Evolutionary conservation across 2,329 filamentous ascomycete species (phyloP), one percentile per base, ranked within the genome.

Genomic region (Colletotrichum scovillei): DNA sequence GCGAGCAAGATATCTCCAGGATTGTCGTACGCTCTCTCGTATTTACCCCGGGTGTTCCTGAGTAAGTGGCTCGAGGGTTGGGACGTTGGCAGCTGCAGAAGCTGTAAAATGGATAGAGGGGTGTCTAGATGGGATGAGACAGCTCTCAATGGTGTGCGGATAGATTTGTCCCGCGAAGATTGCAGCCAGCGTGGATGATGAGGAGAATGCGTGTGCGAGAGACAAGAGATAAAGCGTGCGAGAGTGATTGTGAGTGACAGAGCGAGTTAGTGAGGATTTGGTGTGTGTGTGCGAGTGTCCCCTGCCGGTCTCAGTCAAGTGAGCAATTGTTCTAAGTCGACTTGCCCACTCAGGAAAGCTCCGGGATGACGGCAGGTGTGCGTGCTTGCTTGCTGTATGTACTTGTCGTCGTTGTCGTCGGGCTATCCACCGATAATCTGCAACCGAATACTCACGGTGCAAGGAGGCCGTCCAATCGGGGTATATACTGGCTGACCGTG

Each of bases 31-130:
- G 46, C 65, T 12, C 42, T 72, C 58, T 69, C 66, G 65, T 69
- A 46, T 63, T 59, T 63, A 32, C 12, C 32, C 35, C 42, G 59
- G 58, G 59, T 64, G 66, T 72, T 72, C 59, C 59, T 72, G 69
- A 72, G 69, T 69, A 59, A 69, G 66, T 69, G 69, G 26, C 69
- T n/a, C 26, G 55, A 38, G 35, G n/a, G 8, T 53, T 42, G 58
- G 11, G 52, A 67, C 53, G 69, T 72, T 72, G 69, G 59, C 69
- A 69, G 65, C 69, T 72, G 69, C 69, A 59, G 69, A 69, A 72
- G 64, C 52, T 72, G 49, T 63, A 57, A n/a, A 63, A 63, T 60
- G 30, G 30, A 32, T 59, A 58, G 66, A 58, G 69, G 59, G 65
- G 69, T n/a, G 69, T 72, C 49, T 63, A 26, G 28, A 59, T 58